Percentiles rank a stretch among this genome's conserved stretches.
These are phyloP conservation scores for Crotalaria pallida DNA, from an alignment of 306 rosid species.

Conservation along the genomic window DNA sequence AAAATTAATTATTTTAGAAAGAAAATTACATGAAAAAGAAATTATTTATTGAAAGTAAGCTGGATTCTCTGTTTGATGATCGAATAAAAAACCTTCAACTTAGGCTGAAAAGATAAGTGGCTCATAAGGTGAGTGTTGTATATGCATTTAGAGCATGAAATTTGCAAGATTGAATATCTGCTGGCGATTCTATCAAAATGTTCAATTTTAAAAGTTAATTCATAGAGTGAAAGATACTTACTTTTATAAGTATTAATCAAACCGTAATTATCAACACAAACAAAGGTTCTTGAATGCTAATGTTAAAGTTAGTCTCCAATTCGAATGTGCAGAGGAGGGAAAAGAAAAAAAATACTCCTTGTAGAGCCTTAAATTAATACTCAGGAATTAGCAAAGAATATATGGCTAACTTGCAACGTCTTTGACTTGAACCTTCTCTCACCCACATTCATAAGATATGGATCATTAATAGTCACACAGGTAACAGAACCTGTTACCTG, in stretches of 20 bases:
- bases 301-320: background rate
- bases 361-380: background rate
- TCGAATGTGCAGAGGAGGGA: background rate
- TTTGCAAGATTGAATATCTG: too few relatives aligned
- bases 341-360: background rate
- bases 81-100: background rate
- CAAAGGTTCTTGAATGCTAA: background rate
- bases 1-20: too few relatives aligned
- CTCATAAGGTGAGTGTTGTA: too few relatives aligned
- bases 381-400: background rate
- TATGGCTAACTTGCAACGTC: slow-evolving; percentile 53
- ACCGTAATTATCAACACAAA: background rate
- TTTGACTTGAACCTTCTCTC: slow-evolving; percentile 63
- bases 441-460: slow-evolving; percentile 57
- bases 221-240: too few relatives aligned
- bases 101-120: too few relatives aligned
- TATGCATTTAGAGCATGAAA: too few relatives aligned
- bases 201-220: too few relatives aligned
- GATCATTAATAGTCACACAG: slow-evolving; percentile 86
- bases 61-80: background rate
- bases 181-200: too few relatives aligned
- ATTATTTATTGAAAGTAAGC: too few relatives aligned
- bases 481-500: too few relatives aligned
- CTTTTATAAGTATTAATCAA: too few relatives aligned
- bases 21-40: too few relatives aligned